Percentiles rank a stretch among this genome's conserved stretches.
Evolutionary conservation across 192 early-diverging fungal species (phyloP).

Genomic region (Gamsiella multidivaricata): DNA sequence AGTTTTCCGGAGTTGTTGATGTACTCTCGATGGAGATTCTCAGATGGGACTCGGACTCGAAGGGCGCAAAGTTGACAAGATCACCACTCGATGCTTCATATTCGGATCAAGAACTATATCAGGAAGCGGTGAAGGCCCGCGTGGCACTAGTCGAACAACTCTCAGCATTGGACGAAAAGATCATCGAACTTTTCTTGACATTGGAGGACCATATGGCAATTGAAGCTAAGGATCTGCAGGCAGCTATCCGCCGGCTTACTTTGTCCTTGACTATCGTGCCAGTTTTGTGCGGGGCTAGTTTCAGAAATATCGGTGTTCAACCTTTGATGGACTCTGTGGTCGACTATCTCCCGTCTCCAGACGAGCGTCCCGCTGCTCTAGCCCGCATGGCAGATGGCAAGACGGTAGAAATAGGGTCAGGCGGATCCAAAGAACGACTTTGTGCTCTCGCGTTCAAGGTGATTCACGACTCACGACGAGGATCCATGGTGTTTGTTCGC

Average conservation of each 20-base stretch:
- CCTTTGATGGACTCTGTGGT: conserved; percentile 90
- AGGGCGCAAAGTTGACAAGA: conserved; percentile 56
- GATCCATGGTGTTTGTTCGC: conserved; percentile 90
- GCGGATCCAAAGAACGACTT: conserved; percentile 66
- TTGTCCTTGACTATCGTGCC: conserved; percentile 77
- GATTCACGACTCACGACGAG: conserved; percentile 83
- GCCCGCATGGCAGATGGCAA: conserved; percentile 64
- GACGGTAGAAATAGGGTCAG: conserved; percentile 43
- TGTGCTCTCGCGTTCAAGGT: conserved; percentile 97
- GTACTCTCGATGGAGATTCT: conserved; percentile 77
- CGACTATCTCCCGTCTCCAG: conserved; percentile 86
- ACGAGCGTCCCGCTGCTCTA: conserved; percentile 70
- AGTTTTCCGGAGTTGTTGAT: conserved; percentile 78
- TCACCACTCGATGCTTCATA: conserved; percentile 44
- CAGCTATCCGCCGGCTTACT: conserved; percentile 79
- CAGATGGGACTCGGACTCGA: conserved; percentile 65
- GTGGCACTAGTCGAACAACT: conserved; percentile 83
- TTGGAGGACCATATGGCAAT: conserved; percentile 82
- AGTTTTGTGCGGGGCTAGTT: conserved; percentile 89
- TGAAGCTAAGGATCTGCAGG: conserved; percentile 66
- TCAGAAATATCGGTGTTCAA: conserved; percentile 93
- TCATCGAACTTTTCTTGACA: conserved; percentile 88
- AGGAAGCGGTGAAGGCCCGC: conserved; percentile 67
- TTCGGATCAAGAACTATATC: conserved; percentile 50
- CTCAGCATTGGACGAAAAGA: conserved; percentile 82